Evolutionary conservation across 139 green algal species (phyloP).

Genomic region (Auxenochlorella protothecoides): DNA sequence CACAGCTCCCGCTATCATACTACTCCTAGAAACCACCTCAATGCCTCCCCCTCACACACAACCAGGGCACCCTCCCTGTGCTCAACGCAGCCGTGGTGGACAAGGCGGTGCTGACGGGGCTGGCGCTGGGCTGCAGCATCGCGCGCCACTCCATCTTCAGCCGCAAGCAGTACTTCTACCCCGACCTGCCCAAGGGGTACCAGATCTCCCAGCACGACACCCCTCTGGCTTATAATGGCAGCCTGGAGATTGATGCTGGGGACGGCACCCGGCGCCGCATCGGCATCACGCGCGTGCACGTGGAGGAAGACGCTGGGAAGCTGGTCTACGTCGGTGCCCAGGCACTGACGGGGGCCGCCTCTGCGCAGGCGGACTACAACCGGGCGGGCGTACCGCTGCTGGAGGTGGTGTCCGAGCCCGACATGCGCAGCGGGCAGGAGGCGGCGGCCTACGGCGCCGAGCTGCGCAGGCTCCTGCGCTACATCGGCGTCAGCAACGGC

Average conservation of each 20-base stretch:
- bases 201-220: slow-evolving; percentile 94
- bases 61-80: slow-evolving; percentile 76
- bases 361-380: slow-evolving; percentile 86
- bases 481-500: slow-evolving; percentile 75
- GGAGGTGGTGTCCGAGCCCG: slow-evolving; percentile 92
- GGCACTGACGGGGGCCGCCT: slow-evolving; percentile 49
- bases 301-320: slow-evolving; percentile 97
- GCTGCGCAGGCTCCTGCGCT: slow-evolving; percentile 77
- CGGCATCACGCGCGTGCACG: slow-evolving; percentile 63
- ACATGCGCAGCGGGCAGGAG: slow-evolving; percentile 81
- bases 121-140: slow-evolving; percentile 77
- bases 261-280: slow-evolving; percentile 33
- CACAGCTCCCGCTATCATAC: no score
- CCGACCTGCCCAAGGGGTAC: slow-evolving; percentile 96
- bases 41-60: no score
- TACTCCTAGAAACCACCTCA: background rate
- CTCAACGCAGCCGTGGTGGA: slow-evolving; percentile 63
- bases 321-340: slow-evolving; percentile 65
- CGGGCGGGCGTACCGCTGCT: slow-evolving; percentile 74
- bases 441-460: slow-evolving; percentile 86
- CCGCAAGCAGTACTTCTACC: slow-evolving; percentile 99
- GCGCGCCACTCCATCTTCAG: slow-evolving; percentile 86
- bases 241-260: slow-evolving; percentile 28
- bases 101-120: slow-evolving; percentile 58
- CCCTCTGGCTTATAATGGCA: slow-evolving; percentile 59